Evolutionary conservation across 2,329 filamentous ascomycete genomes (phyloP).

Genomic region (Nemania sp.): DNA sequence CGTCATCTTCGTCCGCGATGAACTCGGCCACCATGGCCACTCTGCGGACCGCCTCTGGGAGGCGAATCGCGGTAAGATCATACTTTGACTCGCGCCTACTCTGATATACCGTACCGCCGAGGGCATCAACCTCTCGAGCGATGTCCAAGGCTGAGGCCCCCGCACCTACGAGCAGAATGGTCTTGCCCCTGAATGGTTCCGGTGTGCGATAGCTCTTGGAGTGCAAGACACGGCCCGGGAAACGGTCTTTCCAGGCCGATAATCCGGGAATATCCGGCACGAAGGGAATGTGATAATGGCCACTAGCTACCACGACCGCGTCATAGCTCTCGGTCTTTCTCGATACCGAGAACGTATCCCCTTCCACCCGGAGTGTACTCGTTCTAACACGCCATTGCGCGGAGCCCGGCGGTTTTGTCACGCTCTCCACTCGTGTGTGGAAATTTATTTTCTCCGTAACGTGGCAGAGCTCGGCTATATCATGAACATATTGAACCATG

Average conservation of each 20-base stretch:
- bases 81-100: constrained; percentile 65
- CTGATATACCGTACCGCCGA: constrained; percentile 48
- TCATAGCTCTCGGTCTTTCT: constrained; percentile 56
- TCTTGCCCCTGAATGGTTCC: constrained; percentile 58
- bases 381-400: constrained; percentile 57
- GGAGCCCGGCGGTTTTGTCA: constrained; percentile 48
- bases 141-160: constrained; percentile 51
- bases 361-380: constrained; percentile 45
- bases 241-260: constrained; percentile 57
- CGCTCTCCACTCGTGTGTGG: constrained; percentile 61
- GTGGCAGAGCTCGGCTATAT: constrained; percentile 55
- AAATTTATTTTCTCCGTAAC: constrained; percentile 57
- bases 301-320: constrained; percentile 67
- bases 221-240: constrained; percentile 61
- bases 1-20: constrained; percentile 41
- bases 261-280: constrained; percentile 66
- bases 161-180: constrained; percentile 59
- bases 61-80: constrained; percentile 57
- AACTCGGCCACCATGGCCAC: constrained; percentile 57
- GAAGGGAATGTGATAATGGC: constrained; percentile 68
- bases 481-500: constrained; percentile 64
- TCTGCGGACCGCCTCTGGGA: constrained; percentile 58
- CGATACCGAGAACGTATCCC: constrained; percentile 33
- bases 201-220: constrained; percentile 75
- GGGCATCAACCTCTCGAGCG: constrained; percentile 44